Conservation (phyloP, 2,329 filamentous ascomycete genomes). For the Emericellopsis atlantica region DNA sequence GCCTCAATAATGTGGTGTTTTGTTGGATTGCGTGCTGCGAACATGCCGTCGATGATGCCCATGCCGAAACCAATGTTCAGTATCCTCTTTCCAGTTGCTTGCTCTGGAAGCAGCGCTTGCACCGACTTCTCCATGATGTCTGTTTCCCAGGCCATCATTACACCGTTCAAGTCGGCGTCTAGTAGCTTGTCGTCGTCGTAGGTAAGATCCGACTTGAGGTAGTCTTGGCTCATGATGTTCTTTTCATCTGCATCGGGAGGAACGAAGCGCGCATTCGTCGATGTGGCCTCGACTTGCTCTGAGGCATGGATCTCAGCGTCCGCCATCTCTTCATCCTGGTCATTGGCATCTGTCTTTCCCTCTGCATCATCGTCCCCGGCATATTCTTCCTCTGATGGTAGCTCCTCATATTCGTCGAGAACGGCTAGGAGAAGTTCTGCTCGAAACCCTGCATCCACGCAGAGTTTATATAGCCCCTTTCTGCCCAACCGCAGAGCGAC, state of each 20-base stretch:
- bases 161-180: conserved; percentile 65
- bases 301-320: conserved; percentile 13
- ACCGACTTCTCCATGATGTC: conserved; percentile 75
- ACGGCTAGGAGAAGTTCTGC: conserved; percentile 79
- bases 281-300: conserved; percentile 10
- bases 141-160: conserved; percentile 92
- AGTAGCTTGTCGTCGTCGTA: conserved; percentile 57
- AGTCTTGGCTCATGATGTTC: conserved; percentile 50
- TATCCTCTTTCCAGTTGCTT: conserved; percentile 45
- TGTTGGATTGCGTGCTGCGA: conserved; percentile 53
- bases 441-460: conserved; percentile 81
- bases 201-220: conserved; percentile 54
- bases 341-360: conserved; percentile 23
- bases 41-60: conserved; percentile 74
- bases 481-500: conserved; percentile 61
- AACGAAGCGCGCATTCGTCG: conserved; percentile 10
- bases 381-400: conserved; percentile 44
- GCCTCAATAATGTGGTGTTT: conserved; percentile 80
- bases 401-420: conserved; percentile 67
- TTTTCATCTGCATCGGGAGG: conserved; percentile 23
- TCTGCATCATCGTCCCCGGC: conserved; percentile 34
- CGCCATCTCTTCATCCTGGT: conserved; percentile 15
- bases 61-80: conserved; percentile 86
- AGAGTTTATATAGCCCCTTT: conserved; percentile 61
- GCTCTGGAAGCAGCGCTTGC: conserved; percentile 43